A percentile compares a stretch with the other conserved stretches of the same genome.
phyloP scores from a whole-genome alignment of 2,329 filamentous ascomycete genomes.

The Ambrosiella xylebori region DNA sequence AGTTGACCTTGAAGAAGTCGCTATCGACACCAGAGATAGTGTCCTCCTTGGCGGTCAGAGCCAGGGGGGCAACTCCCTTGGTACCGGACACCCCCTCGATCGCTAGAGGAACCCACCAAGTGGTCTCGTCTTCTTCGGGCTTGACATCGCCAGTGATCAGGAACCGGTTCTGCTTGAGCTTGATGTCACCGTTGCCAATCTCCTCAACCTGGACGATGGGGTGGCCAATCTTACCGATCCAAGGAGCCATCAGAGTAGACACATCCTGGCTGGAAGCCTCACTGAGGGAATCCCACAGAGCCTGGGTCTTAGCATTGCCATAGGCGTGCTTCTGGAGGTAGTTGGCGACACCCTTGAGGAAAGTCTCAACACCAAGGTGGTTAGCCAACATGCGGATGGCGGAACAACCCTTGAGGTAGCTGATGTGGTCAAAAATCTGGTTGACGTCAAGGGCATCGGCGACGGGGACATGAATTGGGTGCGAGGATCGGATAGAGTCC shows the following conservation, averaged over 20 bases:
- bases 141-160: slow-evolving; percentile 81
- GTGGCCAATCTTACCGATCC: slow-evolving; percentile 93
- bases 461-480: slow-evolving; percentile 92
- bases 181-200: slow-evolving; percentile 65
- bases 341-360: slow-evolving; percentile 74
- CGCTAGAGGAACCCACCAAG: slow-evolving; percentile 89
- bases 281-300: slow-evolving; percentile 77
- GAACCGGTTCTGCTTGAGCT: slow-evolving; percentile 74
- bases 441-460: slow-evolving; percentile 88
- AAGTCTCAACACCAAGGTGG: slow-evolving; percentile 73
- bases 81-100: slow-evolving; percentile 58
- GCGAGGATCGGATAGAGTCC: slow-evolving; percentile 77
- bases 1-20: slow-evolving; percentile 87
- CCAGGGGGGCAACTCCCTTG: slow-evolving; percentile 42
- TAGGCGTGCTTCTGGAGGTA: slow-evolving; percentile 84
- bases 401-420: slow-evolving; percentile 90
- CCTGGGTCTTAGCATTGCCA: slow-evolving; percentile 76
- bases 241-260: slow-evolving; percentile 72
- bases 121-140: slow-evolving; percentile 75
- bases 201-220: slow-evolving; percentile 77
- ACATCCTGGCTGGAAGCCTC: slow-evolving; percentile 80
- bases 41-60: slow-evolving; percentile 60
- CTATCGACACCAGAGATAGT: slow-evolving; percentile 58
- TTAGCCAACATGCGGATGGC: slow-evolving; percentile 91
- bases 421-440: slow-evolving; percentile 95